Base-by-base conservation (phyloP, 2,329 filamentous ascomycete genomes). In the Eurotiales sp. region DNA sequence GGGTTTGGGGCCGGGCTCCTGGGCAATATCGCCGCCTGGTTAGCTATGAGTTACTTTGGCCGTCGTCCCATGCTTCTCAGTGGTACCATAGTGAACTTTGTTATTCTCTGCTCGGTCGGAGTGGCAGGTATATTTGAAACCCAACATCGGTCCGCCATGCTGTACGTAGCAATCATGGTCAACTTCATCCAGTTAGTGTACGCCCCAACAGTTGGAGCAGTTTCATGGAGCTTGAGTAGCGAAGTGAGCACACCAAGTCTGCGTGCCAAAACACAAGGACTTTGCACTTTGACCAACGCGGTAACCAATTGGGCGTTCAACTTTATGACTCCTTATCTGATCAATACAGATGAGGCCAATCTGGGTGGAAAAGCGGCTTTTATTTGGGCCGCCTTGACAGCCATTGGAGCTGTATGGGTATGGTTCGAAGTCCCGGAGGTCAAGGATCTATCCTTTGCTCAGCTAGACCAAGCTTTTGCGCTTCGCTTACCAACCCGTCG, bases 301-400 rank as follows among this genome's bases (percentile, higher is more conserved):
- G 22, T 48, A 25, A n/a, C 19, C 7, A 32, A 22, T 15, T 48
- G 45, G 34, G 29, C 40, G 14, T 48, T 48, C 21, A 37, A 32
- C 8, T 48, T 48, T 40, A 34, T 40, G 14, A 40, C 36, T n/a
- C 45, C 34, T 14, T 48, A 39, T n/a, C 25, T 48, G 63, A 62
- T 65, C 4, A 61, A 69, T 51, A 61, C 70, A 36, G 74, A 81
- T 55, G 71, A 80, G 56, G 85, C 83, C 56, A 71, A 78, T 8
- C 23, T 48, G 6, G 45, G 45, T 15, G 45, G 32, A 8, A 48
- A 48, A 4, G 36, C 45, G 3, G 36, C 29, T 23, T 48, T 48
- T n/a, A 40, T 48, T 3, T 48, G 25, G 4, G 45, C 45, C 10
- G 34, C 21, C 2, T 30, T 48, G 45, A 39, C 32, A 11, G 19